A percentile compares a stretch with the other conserved stretches of the same genome.
Conservation (phyloP, 108 stramenopile genomes). For the Stephanodiscus triporus region DNA sequence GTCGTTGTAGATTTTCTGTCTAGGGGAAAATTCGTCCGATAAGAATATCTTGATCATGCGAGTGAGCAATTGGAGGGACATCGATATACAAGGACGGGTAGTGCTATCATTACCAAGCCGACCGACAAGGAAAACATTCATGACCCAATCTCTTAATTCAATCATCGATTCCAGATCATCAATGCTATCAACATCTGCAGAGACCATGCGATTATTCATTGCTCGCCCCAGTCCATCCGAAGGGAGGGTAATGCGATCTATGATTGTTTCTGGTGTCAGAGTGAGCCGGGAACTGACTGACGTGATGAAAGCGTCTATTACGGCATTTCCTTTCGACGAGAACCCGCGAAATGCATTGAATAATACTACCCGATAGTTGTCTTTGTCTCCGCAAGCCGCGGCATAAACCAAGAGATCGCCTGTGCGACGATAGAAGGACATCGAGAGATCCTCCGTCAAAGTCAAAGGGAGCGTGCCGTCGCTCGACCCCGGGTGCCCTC, state of each 20-base stretch:
- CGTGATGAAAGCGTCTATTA: conserved; percentile 9
- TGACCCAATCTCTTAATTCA: conserved; percentile 24
- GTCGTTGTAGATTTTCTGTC: conserved; percentile 18
- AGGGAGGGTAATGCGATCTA: neutral
- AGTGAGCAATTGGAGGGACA: conserved; percentile 23
- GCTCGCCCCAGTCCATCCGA: conserved; percentile 11
- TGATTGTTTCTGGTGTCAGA: conserved; percentile 17
- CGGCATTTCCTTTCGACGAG: neutral
- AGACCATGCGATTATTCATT: conserved; percentile 14
- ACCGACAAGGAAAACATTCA: conserved; percentile 7
- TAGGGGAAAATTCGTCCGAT: neutral
- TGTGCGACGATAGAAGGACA: conserved; percentile 21
- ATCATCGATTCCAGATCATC: conserved; percentile 10
- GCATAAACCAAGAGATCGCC: conserved; percentile 18
- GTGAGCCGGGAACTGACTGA: conserved; percentile 7
- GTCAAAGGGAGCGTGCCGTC: no score
- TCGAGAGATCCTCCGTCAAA: conserved; percentile 8
- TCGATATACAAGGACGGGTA: neutral
- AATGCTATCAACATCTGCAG: conserved; percentile 3
- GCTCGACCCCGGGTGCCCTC: no score
- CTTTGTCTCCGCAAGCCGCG: conserved; percentile 8
- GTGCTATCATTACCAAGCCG: conserved; percentile 1
- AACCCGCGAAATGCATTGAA: conserved; percentile 13
- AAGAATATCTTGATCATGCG: conserved; percentile 22
- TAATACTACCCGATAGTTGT: conserved; percentile 7